Base-by-base conservation (phyloP, 768 basidiomycete genomes). In the Lactifluus pinguis region DNA sequence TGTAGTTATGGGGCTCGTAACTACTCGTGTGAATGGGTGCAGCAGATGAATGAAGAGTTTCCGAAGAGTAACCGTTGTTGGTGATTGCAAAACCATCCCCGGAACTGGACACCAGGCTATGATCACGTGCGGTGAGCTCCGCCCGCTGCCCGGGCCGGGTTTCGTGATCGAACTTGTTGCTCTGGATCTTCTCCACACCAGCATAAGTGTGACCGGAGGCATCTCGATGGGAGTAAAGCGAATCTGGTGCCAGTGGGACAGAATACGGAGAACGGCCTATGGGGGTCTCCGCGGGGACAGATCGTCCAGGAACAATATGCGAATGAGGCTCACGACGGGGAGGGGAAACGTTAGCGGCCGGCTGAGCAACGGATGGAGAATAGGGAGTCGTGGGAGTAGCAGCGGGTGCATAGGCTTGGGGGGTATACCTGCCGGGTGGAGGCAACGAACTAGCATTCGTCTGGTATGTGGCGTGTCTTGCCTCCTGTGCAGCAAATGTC, bases 271-370 rank as follows among this genome's bases (percentile, higher is more conserved):
- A 30, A 21, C 13, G 19, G 36, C 47, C 44, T 19, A 57, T 3
- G 17, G 56, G 44, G 34, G 34, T 32, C 47, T 53, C 32, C 29
- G 47, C n/a, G 6, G 47, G 34, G 5, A 49, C 34, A 4, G 61
- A 53, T 44, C 52, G 36, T 36, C 47, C 34, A 21, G 56, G 47
- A 34, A 42, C n/a, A 39, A 53, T 38, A 36, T n/a, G 61, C 19
- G 61, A 51, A 17, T 49, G 57, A 17, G 57, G 14, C 13, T 42
- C 57, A 8, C 52, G 55, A 14, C 41, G 61, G 38, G 61, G 57
- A 9, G 52, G 52, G n/a, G 61, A 62, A 32, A 48, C 38, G 11
- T 29, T 51, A 38, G 49, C 4, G 57, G 42, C 50, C 17, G 30
- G 52, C 21, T 14, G 56, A 32, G 41, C 32, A 34, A 42, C 47